Percentiles rank a stretch among this genome's conserved stretches.
phyloP scores from a whole-genome alignment of 192 early-diverging fungal genomes.

The Umbelopsis ramanniana region DNA sequence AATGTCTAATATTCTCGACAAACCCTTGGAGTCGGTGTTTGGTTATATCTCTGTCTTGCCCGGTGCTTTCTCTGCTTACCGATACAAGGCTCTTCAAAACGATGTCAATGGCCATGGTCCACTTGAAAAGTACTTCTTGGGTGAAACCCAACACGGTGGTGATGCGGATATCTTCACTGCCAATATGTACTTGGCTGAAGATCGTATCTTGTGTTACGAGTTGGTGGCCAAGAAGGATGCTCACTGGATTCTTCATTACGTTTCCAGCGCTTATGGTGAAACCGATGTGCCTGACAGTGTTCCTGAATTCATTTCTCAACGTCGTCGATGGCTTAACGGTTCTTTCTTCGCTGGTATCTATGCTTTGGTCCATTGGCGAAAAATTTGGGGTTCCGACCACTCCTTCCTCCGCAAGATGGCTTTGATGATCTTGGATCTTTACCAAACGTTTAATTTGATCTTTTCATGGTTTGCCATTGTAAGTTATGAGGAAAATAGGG shows the following conservation, averaged over 20 bases:
- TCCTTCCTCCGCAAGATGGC: constrained; percentile 61
- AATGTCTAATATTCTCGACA: constrained; percentile 75
- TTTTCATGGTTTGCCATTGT: constrained; percentile 71
- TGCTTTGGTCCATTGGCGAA: constrained; percentile 62
- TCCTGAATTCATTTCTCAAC: constrained; percentile 78
- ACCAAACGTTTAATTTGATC: constrained; percentile 66
- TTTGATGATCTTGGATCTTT: constrained; percentile 69
- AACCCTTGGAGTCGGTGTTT: constrained; percentile 86
- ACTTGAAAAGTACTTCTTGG: constrained; percentile 75
- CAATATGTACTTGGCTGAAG: constrained; percentile 71
- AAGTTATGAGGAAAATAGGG: constrained; percentile 20
- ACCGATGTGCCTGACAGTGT: constrained; percentile 78
- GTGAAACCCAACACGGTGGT: constrained; percentile 65
- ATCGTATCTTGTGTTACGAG: constrained; percentile 84
- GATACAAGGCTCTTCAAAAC: constrained; percentile 72
- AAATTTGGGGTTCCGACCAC: constrained; percentile 73
- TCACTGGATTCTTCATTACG: constrained; percentile 74
- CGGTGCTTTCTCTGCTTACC: constrained; percentile 83
- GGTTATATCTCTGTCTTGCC: constrained; percentile 96
- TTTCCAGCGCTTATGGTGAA: constrained; percentile 66
- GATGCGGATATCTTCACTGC: constrained; percentile 65
- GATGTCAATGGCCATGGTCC: constrained; percentile 59
- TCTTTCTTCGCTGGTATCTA: constrained; percentile 85
- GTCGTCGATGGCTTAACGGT: constrained; percentile 84
- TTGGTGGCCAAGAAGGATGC: constrained; percentile 71